Percentiles rank a stretch among this genome's conserved stretches.
Evolutionary conservation across 1,139 yeast species (phyloP).

Genomic region (Magnusiomyces suaveolens): DNA sequence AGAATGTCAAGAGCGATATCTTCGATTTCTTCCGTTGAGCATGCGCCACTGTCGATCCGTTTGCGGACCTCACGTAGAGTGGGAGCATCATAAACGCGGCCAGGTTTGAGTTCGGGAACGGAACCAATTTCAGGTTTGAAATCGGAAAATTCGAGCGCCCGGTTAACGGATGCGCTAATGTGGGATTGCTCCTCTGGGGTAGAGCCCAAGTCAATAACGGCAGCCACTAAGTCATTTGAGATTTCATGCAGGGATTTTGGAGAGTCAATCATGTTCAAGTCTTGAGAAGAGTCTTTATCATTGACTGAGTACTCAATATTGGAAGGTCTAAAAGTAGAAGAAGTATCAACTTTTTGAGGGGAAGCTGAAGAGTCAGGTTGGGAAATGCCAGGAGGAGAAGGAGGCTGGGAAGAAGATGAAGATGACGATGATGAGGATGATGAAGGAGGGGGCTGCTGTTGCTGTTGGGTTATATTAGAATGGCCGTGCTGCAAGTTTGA

Average conservation of each 20-base stretch:
- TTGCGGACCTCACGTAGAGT: slow-evolving; percentile 53
- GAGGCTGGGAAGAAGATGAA: too few relatives aligned
- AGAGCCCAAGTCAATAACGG: slow-evolving; percentile 30
- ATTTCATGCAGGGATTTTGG: slow-evolving; percentile 26
- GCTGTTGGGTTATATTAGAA: not conserved
- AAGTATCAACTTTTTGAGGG: not conserved
- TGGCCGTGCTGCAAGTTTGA: not conserved
- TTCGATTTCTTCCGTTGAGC: slow-evolving; percentile 54
- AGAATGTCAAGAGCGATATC: slow-evolving; percentile 77
- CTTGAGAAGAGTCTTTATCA: slow-evolving; percentile 14
- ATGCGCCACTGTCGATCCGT: slow-evolving; percentile 37
- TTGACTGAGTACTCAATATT: slow-evolving; percentile 18
- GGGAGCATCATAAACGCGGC: slow-evolving; percentile 77
- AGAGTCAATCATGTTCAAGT: slow-evolving; percentile 19
- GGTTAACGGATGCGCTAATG: slow-evolving; percentile 21
- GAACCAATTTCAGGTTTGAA: slow-evolving; percentile 25
- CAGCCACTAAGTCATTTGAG: slow-evolving; percentile 22
- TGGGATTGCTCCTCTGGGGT: slow-evolving; percentile 20
- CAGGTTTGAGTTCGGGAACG: slow-evolving; percentile 31
- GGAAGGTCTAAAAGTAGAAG: too few relatives aligned
- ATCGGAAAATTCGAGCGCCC: slow-evolving; percentile 25
- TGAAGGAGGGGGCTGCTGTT: not conserved
- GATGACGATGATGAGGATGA: not conserved
- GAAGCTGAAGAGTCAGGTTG: too few relatives aligned
- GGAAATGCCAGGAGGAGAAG: too few relatives aligned